Base-by-base conservation (phyloP, 2,329 filamentous ascomycete genomes). In the Gaeumannomyces sp. region DNA sequence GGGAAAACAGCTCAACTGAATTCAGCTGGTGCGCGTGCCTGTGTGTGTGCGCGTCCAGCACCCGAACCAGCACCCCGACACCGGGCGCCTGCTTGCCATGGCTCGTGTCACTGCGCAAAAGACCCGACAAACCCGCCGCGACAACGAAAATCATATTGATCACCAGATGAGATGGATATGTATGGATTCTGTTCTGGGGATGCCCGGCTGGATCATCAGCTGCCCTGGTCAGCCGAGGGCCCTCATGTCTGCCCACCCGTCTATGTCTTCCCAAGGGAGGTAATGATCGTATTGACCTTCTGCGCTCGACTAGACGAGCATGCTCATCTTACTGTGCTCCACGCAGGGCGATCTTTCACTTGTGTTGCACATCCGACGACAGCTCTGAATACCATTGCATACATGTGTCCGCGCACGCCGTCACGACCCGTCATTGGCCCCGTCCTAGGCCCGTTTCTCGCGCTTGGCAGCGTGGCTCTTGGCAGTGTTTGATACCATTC, bases 281-380 rank as follows among this genome's bases (percentile, higher is more conserved):
- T 22, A 5, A 25, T 11, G 45, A 25, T 53, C 45, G n/a, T 53
- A 25, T 53, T 22, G 8, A 25, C 45, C 19, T 50, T 50, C 22
- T n/a, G 2, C n/a, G 7, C 22, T 28, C 57, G 25, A 29, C 19
- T 59, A 58, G n/a, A 27, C 57, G 27, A 53, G 38, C 45, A 11
- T 8, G 22, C 45, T 53, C 45, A 53, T 53, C 45, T 53, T 53
- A 53, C 45, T 53, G 22, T 22, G 4, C 45, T 53, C 45, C 45
- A 53, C 45, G 22, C 35, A 25, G 58, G 68, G 59, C 66, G 68
- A 71, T 72, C 69, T 64, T 68, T 69, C 70, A 72, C 63, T 66
- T 53, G 64, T 70, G 69, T 70, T 65, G 69, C 68, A 69, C 60
- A n/a, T 62, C 27, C 56, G 27, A 33, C 60, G 22, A 50, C 38